Base-by-base conservation (phyloP, 208 protist species). In the Zelonia costaricensis region DNA sequence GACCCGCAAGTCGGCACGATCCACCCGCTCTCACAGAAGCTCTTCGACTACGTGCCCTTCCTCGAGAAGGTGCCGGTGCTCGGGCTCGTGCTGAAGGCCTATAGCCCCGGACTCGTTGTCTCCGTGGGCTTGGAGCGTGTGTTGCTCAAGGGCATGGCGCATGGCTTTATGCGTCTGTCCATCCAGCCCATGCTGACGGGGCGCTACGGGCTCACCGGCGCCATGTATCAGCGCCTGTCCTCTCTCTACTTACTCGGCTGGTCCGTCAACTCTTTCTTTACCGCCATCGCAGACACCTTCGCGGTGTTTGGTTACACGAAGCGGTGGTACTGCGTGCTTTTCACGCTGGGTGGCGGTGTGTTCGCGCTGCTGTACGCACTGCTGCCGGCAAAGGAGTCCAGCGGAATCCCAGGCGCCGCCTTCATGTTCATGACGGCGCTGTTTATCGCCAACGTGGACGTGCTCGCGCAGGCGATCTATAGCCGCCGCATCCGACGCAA, bases 391-490 rank as follows among this genome's bases (percentile, higher is more conserved):
- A 74, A 65, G 48, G 33, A 62, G 36, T 71, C 64, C 16, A 76
- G 69, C 47, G 81, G 70, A 23, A 60, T 62, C 18, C 46, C 63
- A 2, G 81, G 56, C 13, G 76, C 65, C 13, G 73, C 52, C 5
- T 71, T 92, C 36, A 62, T 86, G 58, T 86, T 87, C 58, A n/a
- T 88, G 28, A 75, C 66, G n/a, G 52, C 51, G 22, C 76, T 83
- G 28, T 70, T 76, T 44, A 77, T 80, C 53, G 73, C 75, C 23
- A 82, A 80, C 55, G 68, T 92, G 10, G 85, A 92, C 61, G 84
- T 80, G 43, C 76, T 92, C 9, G 80, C 79, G 3, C 64, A 84
- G 33, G 85, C 81, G 18, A 68, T 82, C 54, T 92, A 92, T 79
- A 88, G 76, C 54, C 73, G 78, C 18, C 62, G 80, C 39, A 80